These are phyloP conservation scores for Drechslerella coelobrocha DNA, from an alignment of 2,329 filamentous ascomycete genomes.

Conservation along the genomic window DNA sequence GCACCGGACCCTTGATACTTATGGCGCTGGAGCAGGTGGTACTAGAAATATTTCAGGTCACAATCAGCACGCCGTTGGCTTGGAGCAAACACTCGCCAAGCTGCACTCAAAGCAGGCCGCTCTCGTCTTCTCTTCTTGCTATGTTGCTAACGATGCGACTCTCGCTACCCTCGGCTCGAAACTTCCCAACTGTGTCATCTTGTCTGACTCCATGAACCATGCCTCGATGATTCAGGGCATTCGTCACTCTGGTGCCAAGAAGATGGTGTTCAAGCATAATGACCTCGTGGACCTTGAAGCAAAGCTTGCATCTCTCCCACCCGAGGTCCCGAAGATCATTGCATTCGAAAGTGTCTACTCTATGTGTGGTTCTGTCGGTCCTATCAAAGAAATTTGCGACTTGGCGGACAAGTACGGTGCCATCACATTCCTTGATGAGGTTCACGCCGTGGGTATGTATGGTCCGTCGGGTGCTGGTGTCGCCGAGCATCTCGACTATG, in stretches of 20 bases:
- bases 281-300: slow-evolving; percentile 90
- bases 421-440: slow-evolving; percentile 96
- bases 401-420: slow-evolving; percentile 97
- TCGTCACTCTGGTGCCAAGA: slow-evolving; percentile 93
- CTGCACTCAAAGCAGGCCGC: slow-evolving; percentile 91
- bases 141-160: slow-evolving; percentile 96
- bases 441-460: slow-evolving; percentile 99
- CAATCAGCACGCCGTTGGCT: slow-evolving; percentile 86
- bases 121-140: slow-evolving; percentile 95
- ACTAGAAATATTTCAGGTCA: slow-evolving; percentile 98
- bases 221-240: slow-evolving; percentile 99
- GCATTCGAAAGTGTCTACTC: slow-evolving; percentile 99
- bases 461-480: slow-evolving; percentile 94
- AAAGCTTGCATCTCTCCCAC: slow-evolving; percentile 85
- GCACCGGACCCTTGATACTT: slow-evolving; percentile 93
- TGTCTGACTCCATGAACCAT: slow-evolving; percentile 97
- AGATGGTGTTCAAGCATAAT: slow-evolving; percentile 99
- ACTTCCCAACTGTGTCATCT: slow-evolving; percentile 91
- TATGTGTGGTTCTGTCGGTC: slow-evolving; percentile 97
- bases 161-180: slow-evolving; percentile 96
- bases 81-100: slow-evolving; percentile 83
- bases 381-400: slow-evolving; percentile 94
- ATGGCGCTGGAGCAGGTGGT: slow-evolving; percentile 92
- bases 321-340: slow-evolving; percentile 92
- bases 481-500: slow-evolving; percentile 94